Percentiles rank a stretch among this genome's conserved stretches.
Evolutionary conservation across 805 yeast species (phyloP).

Genomic region (Pichia nakasei): DNA sequence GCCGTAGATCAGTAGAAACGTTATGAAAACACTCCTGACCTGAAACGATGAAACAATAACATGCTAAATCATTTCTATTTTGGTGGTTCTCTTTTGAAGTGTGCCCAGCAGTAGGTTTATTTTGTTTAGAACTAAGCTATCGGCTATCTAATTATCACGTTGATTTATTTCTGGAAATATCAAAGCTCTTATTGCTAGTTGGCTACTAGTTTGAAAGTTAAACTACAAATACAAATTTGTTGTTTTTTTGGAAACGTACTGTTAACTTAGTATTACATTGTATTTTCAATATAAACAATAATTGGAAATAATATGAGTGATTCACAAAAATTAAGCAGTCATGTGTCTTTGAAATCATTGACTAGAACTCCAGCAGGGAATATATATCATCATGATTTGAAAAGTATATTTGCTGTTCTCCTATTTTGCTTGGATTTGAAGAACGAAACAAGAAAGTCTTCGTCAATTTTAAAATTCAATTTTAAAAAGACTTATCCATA

Average conservation of each 20-base stretch:
- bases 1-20: background rate
- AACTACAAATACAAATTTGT: too few relatives aligned
- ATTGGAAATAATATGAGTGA: background rate
- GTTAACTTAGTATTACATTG: too few relatives aligned
- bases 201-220: too few relatives aligned
- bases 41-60: background rate
- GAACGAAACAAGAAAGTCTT: background rate
- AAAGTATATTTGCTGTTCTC: constrained; percentile 48
- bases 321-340: background rate
- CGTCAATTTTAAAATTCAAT: background rate
- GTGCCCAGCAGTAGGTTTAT: too few relatives aligned
- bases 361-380: constrained; percentile 43
- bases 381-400: constrained; percentile 47
- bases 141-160: too few relatives aligned
- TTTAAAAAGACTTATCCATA: constrained; percentile 32
- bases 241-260: too few relatives aligned
- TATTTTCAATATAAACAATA: too few relatives aligned
- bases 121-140: too few relatives aligned
- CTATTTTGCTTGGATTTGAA: constrained; percentile 33
- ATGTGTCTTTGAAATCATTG: constrained; percentile 7
- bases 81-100: too few relatives aligned
- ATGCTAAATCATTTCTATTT: background rate
- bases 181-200: too few relatives aligned
- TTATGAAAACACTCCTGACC: too few relatives aligned
- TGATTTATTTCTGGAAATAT: too few relatives aligned